Base-by-base conservation (phyloP, 2,329 filamentous ascomycete genomes). In the Alternaria alternata region DNA sequence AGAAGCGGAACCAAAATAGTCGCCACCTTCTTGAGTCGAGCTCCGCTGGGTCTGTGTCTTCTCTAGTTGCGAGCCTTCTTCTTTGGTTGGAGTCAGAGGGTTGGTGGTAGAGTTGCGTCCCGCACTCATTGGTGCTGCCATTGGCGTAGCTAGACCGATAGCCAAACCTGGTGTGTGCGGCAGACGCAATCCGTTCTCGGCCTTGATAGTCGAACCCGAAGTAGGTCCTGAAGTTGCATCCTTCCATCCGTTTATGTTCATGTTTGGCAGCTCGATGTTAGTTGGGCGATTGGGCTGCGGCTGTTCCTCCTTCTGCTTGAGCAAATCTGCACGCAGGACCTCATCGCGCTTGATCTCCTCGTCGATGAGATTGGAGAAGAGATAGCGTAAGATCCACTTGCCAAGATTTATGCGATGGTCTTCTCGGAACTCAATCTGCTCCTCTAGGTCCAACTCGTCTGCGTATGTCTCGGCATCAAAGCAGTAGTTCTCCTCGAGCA, bases 401-500 rank as follows among this genome's bases (percentile, higher is more conserved):
- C 95, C 95, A 46, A 98, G 88, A 73, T 97, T 98, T 78, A 98
- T 96, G 81, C 95, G 88, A 80, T 98, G 94, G 70, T 99, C 95
- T 70, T 98, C 94, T 58, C 91, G 85, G 73, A 97, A 97, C 12
- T 94, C 90, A 18, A 91, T 83, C n/a, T 87, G 83, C 63, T 93
- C 89, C 11, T 91, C 86, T 55, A 94, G 69, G 41, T 89, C 84
- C 36, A 96, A 82, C 79, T 98, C 94, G 75, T 99, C 95, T 1
- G 93, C 94, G 76, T 99, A 99, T 78, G 97, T 91, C 74, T 99
- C 95, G 16, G 94, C 95, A 79, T 99, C 95, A 70, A 99, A 99
- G 76, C 94, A 97, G 69, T 96, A 96, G 72, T 95, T 96, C 41
- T 94, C 92, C 74, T 99, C 95, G 18, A 99, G 80, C 18, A 96